Percentiles rank a stretch among this genome's conserved stretches.
phyloP scores from a whole-genome alignment of 148 eudicot genomes.

The Gaultheria prostrata region DNA sequence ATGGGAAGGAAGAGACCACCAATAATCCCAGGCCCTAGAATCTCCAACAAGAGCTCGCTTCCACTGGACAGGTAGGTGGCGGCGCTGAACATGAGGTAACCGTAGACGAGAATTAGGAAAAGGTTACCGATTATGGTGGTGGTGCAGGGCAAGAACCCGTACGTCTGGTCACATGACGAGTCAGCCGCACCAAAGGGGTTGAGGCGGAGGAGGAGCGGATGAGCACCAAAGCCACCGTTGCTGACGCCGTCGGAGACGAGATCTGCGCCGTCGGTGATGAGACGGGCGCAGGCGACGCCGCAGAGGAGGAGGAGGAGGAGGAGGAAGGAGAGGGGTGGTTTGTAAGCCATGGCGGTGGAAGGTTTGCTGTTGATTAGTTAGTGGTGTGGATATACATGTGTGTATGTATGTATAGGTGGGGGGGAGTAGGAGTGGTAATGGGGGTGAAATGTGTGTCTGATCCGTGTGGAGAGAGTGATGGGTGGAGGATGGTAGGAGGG shows the following conservation, averaged over 20 bases:
- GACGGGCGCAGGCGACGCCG: conserved; percentile 25
- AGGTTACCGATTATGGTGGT: conserved; percentile 42
- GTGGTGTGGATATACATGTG: neutral
- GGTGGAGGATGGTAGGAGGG: neutral
- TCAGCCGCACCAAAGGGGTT: conserved; percentile 12
- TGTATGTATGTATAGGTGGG: neutral
- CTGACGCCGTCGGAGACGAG: conserved; percentile 41
- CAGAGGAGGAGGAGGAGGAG: conserved; percentile 26
- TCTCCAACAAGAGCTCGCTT: conserved; percentile 71
- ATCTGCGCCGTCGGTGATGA: conserved; percentile 24
- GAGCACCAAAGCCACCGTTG: neutral
- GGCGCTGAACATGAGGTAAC: conserved; percentile 51
- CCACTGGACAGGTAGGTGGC: conserved; percentile 50
- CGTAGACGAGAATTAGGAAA: conserved; percentile 52
- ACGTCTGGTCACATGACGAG: conserved; percentile 44
- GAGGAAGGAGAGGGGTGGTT: conserved; percentile 13
- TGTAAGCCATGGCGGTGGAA: conserved; percentile 2
- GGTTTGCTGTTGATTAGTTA: neutral
- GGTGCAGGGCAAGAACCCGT: conserved; percentile 63
- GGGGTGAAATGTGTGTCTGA: neutral
- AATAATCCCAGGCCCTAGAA: conserved; percentile 82
- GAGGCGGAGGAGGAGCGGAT: conserved; percentile 15
- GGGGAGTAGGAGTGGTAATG: neutral
- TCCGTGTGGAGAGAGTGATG: neutral
- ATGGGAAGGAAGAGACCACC: conserved; percentile 87